Base-by-base conservation (phyloP, 139 green algal species). In the Protoeuglena noctilucae region DNA sequence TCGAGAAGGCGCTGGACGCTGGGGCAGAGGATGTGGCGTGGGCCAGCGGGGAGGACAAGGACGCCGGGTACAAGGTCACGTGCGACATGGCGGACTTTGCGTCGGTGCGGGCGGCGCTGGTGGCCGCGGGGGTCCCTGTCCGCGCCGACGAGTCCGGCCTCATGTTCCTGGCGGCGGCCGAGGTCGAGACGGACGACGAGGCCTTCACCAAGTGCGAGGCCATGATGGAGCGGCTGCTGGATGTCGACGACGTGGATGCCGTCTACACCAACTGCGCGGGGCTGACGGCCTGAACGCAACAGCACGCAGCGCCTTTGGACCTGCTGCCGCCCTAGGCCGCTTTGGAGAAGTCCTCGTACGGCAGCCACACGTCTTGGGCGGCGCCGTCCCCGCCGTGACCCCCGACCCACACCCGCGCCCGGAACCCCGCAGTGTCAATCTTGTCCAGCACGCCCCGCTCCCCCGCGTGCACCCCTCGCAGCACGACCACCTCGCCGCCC, bases 161-260 rank as follows among this genome's bases (percentile, higher is more conserved):
- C 24, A 66, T 79, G 39, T 76, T 67, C 52, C 69, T 74, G 25
- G 62, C 62, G 21, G 23, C n/a, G 2, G 47, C 3, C 16, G 18
- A 25, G 3, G 58, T 68, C 40, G 31, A 68, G 54, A 72, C 82
- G 4, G 66, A 77, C 40, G 80, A 87, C 48, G 70, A 81, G 7
- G 58, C 65, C 2, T 78, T 78, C 7, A 68, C 67, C 7, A 60
- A 65, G n/a, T 92, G 88, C 58, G 78, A 93, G 63, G 58, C 56
- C 17, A 59, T 96, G 28, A 48, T 88, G 48, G 87, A 95, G 24
- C 61, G 63, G 34, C 60, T 96, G 45, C 58, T 95, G 29, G 83
- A 83, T n/a, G 65, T 95, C 14, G 88, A 94, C 51, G 88, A 95
- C 51, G 83, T 96, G 24, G 87, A 96, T 50, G 75, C 69, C 2